Conservation (phyloP, 495 filamentous ascomycete genomes). For the Penicillium lividum region DNA sequence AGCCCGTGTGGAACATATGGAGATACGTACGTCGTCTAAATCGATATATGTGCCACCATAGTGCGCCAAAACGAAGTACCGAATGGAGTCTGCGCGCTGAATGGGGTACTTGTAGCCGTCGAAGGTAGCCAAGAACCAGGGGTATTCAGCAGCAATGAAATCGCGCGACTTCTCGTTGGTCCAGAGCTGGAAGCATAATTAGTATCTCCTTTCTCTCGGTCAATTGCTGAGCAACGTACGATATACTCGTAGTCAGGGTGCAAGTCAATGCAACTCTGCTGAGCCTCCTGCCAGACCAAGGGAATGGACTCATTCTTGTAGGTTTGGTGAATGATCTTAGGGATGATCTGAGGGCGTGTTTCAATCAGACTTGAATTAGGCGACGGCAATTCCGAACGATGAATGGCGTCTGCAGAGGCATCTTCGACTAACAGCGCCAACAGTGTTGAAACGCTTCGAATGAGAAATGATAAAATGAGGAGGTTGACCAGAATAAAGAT, state of each 20-base stretch:
- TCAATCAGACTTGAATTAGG: conserved; percentile 63
- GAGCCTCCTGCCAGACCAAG: conserved; percentile 68
- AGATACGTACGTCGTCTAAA: conserved; percentile 71
- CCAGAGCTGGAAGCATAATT: conserved; percentile 65
- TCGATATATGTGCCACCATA: conserved; percentile 90
- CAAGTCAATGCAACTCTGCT: conserved; percentile 72
- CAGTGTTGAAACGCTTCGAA: conserved; percentile 65
- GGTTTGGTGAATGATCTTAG: conserved; percentile 90
- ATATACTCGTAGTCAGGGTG: conserved; percentile 82
- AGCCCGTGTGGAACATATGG: background rate
- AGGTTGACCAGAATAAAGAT: conserved; percentile 65
- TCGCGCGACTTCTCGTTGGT: conserved; percentile 73
- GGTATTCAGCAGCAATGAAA: conserved; percentile 76
- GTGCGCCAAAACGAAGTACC: conserved; percentile 82
- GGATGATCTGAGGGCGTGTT: conserved; percentile 66
- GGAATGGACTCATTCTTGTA: conserved; percentile 79
- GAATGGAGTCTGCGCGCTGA: conserved; percentile 82
- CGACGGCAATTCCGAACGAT: conserved; percentile 61
- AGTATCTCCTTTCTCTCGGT: conserved; percentile 10
- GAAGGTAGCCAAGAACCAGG: conserved; percentile 85
- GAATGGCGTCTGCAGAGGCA: conserved; percentile 64
- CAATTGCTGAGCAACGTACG: conserved; percentile 44
- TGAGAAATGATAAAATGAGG: conserved; percentile 56
- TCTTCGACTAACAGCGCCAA: conserved; percentile 67
- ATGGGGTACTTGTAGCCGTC: conserved; percentile 79